Evolutionary conservation across 768 basidiomycete genomes (phyloP).

Genomic region (Tephrocybe sp.): DNA sequence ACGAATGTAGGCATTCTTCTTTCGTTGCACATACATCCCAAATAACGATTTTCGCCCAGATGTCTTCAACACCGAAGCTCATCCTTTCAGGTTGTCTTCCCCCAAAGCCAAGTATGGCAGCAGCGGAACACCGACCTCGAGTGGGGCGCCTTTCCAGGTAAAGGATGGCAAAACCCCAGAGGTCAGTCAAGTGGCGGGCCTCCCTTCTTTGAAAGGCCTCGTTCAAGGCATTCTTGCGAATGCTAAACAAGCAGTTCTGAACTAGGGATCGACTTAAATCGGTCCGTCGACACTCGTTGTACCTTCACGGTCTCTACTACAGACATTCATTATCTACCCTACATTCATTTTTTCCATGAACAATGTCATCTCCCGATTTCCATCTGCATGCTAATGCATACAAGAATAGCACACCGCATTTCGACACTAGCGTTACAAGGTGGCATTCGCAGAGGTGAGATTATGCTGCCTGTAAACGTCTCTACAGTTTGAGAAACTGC

Average conservation of each 20-base stretch:
- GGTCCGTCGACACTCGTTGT: background rate
- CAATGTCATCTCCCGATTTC: too few species aligned
- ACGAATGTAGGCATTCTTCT: constrained; percentile 47
- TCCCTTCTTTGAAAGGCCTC: constrained; percentile 10
- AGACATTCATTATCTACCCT: background rate
- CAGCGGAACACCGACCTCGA: constrained; percentile 4
- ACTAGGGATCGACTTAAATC: background rate
- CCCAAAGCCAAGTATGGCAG: constrained; percentile 34
- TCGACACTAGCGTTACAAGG: too few species aligned
- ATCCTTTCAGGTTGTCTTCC: constrained; percentile 59
- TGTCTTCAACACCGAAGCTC: constrained; percentile 71
- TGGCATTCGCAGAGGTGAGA: too few species aligned
- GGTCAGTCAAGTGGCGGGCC: constrained; percentile 23
- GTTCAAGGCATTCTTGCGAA: background rate
- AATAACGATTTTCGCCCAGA: constrained; percentile 26
- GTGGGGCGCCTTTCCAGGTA: constrained; percentile 6
- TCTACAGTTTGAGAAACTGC: too few species aligned
- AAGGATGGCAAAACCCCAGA: constrained; percentile 18
- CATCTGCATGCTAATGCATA: too few species aligned
- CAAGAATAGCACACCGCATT: too few species aligned
- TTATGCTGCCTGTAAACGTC: too few species aligned
- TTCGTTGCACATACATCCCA: background rate
- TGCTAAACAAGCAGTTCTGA: background rate
- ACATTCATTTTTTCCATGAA: too few species aligned
- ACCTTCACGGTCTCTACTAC: background rate